Base-by-base conservation (phyloP, 2,329 filamentous ascomycete genomes). In the Alternaria sp. region DNA sequence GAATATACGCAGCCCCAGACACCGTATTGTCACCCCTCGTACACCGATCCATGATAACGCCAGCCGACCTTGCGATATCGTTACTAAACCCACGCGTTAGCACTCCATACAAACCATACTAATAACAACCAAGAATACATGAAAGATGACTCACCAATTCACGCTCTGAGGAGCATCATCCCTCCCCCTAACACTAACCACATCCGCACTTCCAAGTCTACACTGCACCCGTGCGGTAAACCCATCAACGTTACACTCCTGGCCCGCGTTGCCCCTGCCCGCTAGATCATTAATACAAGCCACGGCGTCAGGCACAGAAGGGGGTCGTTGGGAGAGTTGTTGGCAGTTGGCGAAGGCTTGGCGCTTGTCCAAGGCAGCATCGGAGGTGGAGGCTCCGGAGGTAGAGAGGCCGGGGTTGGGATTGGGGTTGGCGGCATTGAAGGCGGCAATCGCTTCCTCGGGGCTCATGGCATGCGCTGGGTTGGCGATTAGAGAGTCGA, bases 11-110 rank as follows among this genome's bases (percentile, higher is more conserved):
- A 19, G 40, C 21, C 17, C 59, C 59, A 28, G 59, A 32, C 5
- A 62, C 62, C 13, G 54, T 65, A 7, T 59, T 55, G n/a, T 65
- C 59, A 6, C 40, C 50, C 13, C 62, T 44, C 11, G 50, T 59
- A 26, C 61, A 65, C 15, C 36, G 47, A 26, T 65, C 59, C 62
- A 65, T 65, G 6, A 65, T 52, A 12, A 62, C n/a, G 3, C 59
- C 56, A 3, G 23, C 62, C 3, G 59, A 11, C 15, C 45, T 44
- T 1, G 59, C 55, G 28, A 65, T 51, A 8, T 62, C 59, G 6
- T 65, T 62, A 36, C 49, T 51, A n/a, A 9, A 11, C 7, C 8
- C 11, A 5, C 12, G 4, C 2, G 26, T 51, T 12, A 36, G 26
- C 49, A 21, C 26, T 30, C 28, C 28, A 12, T 30, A 30, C 28